Conservation (phyloP, 495 filamentous ascomycete genomes). For the Thozetella sp. region DNA sequence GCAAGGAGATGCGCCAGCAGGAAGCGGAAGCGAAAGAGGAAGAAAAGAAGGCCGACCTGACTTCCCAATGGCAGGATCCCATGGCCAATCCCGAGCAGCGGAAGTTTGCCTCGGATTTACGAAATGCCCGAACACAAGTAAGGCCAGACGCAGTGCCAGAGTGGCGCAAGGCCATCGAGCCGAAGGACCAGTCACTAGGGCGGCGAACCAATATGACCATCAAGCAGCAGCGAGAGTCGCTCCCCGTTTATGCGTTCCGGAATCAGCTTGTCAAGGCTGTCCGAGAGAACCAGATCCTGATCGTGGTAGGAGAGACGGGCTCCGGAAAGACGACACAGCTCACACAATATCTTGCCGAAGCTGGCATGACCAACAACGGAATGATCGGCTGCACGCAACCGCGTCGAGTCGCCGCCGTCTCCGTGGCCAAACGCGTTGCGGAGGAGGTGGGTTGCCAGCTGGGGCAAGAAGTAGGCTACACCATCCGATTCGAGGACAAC, state of each 20-base stretch:
- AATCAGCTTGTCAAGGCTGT: constrained; percentile 89
- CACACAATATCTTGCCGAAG: constrained; percentile 93
- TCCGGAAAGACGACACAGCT: constrained; percentile 97
- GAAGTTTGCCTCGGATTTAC: constrained; percentile 85
- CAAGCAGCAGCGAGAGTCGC: constrained; percentile 87
- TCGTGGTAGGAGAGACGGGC: constrained; percentile 97
- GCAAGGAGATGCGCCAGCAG: constrained; percentile 84
- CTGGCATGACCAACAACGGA: constrained; percentile 83
- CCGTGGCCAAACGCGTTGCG: constrained; percentile 92
- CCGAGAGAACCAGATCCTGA: constrained; percentile 82
- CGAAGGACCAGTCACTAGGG: constrained; percentile 81
- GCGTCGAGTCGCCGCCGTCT: constrained; percentile 95
- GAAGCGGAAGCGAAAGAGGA: constrained; percentile 85
- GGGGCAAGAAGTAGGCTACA: constrained; percentile 94
- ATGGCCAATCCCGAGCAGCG: constrained; percentile 84
- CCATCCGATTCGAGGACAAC: constrained; percentile 95
- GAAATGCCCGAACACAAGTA: constrained; percentile 49
- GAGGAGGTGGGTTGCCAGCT: constrained; percentile 94
- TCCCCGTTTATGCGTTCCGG: constrained; percentile 91
- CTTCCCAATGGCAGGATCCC: constrained; percentile 94
- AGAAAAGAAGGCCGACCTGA: constrained; percentile 81
- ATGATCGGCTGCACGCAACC: constrained; percentile 98
- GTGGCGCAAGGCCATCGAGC: constrained; percentile 86
- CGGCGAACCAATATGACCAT: constrained; percentile 90
- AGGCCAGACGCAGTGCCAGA: constrained; percentile 77